These are phyloP conservation scores for Citrullus mucosospermus DNA, from an alignment of 306 rosid species.

Conservation along the genomic window DNA sequence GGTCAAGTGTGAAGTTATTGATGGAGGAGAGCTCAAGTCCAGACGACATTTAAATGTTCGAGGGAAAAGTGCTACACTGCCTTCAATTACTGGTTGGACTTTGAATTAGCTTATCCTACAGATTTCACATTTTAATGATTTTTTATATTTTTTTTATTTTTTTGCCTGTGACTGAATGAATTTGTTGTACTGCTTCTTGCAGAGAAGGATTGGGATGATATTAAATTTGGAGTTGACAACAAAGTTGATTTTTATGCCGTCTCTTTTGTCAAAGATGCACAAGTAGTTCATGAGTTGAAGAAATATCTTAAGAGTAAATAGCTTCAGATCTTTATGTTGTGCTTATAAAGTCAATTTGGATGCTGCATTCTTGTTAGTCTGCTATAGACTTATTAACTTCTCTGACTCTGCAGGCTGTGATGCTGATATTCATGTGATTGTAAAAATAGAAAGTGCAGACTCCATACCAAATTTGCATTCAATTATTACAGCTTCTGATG, in stretches of 20 bases:
- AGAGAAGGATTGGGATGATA: conserved; percentile 99
- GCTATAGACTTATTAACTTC: not conserved
- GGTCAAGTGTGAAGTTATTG: conserved; percentile 91
- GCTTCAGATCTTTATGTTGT: not conserved
- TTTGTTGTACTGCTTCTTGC: conserved; percentile 20
- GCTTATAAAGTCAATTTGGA: not conserved
- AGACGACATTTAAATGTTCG: conserved; percentile 91
- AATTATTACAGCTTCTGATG: conserved; percentile 69
- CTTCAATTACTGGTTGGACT: conserved; percentile 84
- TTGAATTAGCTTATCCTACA: conserved; percentile 1
- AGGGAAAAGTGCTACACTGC: conserved; percentile 97
- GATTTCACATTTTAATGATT: not conserved
- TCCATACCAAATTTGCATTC: conserved; percentile 90
- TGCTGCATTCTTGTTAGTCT: not conserved
- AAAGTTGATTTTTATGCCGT: conserved; percentile 98
- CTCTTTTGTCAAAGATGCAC: conserved; percentile 92
- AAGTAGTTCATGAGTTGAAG: conserved; percentile 89
- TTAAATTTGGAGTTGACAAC: conserved; percentile 95
- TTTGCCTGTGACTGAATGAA: not conserved
- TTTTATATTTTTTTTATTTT: not conserved
- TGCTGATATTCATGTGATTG: conserved; percentile 90
- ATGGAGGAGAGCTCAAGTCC: conserved; percentile 96
- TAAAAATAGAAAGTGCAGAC: conserved; percentile 93
- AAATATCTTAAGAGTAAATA: conserved; percentile 66
- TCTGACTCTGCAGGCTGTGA: conserved; percentile 45